Conservation (phyloP, 1,284 basidiomycete genomes). For the Irpex sp. region DNA sequence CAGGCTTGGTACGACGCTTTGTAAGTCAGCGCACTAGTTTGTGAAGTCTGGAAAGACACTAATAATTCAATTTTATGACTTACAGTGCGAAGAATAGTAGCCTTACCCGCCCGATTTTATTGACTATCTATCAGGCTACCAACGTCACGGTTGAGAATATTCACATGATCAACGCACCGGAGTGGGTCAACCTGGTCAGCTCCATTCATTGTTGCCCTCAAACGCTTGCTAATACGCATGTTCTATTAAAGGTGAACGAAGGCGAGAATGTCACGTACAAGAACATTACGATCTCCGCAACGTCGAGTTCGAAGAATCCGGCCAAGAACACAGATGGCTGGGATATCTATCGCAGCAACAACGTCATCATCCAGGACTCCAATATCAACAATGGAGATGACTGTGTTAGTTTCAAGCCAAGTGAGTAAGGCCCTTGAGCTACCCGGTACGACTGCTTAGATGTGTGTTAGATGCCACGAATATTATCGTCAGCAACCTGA, state of each 20-base stretch:
- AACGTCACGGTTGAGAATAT: constrained; percentile 53
- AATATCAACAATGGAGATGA: constrained; percentile 32
- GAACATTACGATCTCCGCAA: constrained; percentile 31
- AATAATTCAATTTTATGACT: neutral
- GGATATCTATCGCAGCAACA: constrained; percentile 52
- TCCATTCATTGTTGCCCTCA: neutral
- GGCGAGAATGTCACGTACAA: constrained; percentile 40
- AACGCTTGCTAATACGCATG: neutral
- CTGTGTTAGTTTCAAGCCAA: constrained; percentile 46
- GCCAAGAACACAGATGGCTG: constrained; percentile 61
- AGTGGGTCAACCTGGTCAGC: constrained; percentile 54
- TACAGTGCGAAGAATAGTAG: constrained; percentile 30
- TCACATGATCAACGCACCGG: constrained; percentile 35
- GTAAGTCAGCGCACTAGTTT: constrained; percentile 26
- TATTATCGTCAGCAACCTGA: constrained; percentile 39
- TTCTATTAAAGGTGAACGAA: constrained; percentile 23
- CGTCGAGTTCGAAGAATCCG: constrained; percentile 40
- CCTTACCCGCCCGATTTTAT: constrained; percentile 58
- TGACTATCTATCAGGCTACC: constrained; percentile 55
- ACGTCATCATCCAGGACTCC: constrained; percentile 28
- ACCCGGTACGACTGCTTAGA: neutral
- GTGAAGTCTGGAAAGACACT: neutral
- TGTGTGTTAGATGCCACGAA: constrained; percentile 33
- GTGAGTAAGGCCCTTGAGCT: constrained; percentile 17
- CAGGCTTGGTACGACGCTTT: constrained; percentile 59